phyloP scores from a whole-genome alignment of 2,329 filamentous ascomycete species.

The Ophiosphaerella korrae region DNA sequence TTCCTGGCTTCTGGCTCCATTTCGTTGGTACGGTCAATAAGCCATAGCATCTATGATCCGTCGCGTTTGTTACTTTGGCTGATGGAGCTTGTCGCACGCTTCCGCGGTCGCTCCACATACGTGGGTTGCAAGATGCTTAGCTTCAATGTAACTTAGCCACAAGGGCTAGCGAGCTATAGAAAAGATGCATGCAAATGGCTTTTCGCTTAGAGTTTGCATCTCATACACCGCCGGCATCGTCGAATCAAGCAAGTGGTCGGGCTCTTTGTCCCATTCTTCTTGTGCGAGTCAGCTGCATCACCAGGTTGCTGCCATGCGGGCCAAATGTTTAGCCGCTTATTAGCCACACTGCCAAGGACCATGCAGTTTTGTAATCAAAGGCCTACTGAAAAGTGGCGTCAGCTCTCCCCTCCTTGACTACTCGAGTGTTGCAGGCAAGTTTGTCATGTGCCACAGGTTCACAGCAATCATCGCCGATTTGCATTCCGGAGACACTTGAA shows the following conservation, averaged over 20 bases:
- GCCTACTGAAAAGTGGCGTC: constrained; percentile 1
- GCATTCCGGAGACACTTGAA: too few species aligned
- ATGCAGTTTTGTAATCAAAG: not conserved
- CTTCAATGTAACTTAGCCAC: constrained; percentile 1
- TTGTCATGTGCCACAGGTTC: not conserved
- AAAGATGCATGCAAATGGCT: not conserved
- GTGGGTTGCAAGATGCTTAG: not conserved
- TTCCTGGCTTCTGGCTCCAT: constrained; percentile 1
- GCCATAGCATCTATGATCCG: not conserved
- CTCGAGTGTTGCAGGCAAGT: not conserved
- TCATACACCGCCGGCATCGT: not conserved
- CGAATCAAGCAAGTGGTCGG: not conserved
- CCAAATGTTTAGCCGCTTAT: constrained; percentile 2
- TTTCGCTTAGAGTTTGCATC: not conserved
- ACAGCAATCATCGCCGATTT: not conserved
- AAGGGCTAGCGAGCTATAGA: not conserved
- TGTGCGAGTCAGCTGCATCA: not conserved
- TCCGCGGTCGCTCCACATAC: not conserved
- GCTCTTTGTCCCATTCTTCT: not conserved
- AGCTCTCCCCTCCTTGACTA: not conserved
- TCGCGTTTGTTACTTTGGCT: constrained; percentile 1
- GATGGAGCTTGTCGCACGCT: constrained; percentile 1
- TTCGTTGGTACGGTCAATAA: not conserved
- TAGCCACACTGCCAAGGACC: constrained; percentile 7
- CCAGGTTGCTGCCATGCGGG: not conserved